Evolutionary conservation across 805 yeast genomes (phyloP), one percentile per base, ranked within the genome.

Genomic region (Suhomyces vadensis): DNA sequence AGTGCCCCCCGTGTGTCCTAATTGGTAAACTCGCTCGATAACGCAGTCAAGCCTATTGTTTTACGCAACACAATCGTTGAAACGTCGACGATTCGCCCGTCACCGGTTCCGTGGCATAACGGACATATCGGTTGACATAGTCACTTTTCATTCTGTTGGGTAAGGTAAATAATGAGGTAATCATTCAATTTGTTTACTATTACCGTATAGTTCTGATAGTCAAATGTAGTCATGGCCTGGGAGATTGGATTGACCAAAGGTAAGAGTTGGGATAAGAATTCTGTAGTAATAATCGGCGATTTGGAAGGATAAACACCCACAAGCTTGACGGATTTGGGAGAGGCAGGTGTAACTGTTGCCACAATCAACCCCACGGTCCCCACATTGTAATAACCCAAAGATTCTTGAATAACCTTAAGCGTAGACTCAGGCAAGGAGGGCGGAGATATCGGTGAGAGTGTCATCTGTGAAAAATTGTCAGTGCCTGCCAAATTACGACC

Each of bases 391-490:
- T 29, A 29, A 14, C 33, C 33, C 6, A 20, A 22, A 35, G 23
- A 3, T 13, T 29, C 14, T 11, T 19, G 35, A 10, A 31, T n/a
- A 5, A 20, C 16, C 21, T 31, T 13, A 37, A 39, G 17, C n/a
- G 42, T 22, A 13, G 33, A 20, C 26, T n/a, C 20, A n/a, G 42
- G 42, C 21, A 39, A 35, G 14, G 33, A 17, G 21, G 42, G 42
- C 11, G 36, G 42, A 17, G 35, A 26, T 38, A 38, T 19, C 41
- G 39, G 39, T 14, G 23, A 10, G 26, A 24, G 20, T 20, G 36
- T 1, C 11, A 31, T 31, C 25, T 6, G 25, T 6, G 25, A 23
- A 23, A n/a, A n/a, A n/a, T n/a, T n/a, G n/a, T n/a, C n/a, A n/a
- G n/a, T n/a, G n/a, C n/a, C n/a, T n/a, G n/a, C n/a, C n/a, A n/a